Conservation (phyloP, 1,284 basidiomycete species). For the Ganoderma lingzhi region DNA sequence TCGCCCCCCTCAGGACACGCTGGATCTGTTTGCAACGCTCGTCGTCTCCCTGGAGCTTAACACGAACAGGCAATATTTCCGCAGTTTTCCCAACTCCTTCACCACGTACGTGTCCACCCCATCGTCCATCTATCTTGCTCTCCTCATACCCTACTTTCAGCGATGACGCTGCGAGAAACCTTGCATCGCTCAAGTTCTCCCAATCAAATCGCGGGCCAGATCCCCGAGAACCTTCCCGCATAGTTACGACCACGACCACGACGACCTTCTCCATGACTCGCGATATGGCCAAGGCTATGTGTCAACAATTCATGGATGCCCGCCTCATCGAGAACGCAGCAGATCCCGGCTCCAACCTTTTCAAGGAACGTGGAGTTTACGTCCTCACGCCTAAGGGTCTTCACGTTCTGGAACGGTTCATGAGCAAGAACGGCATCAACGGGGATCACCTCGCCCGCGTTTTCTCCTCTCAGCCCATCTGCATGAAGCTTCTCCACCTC, state of each 20-base stretch:
- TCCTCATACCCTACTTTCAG: conserved; percentile 49
- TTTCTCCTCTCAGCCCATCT: conserved; percentile 94
- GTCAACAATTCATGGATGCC: conserved; percentile 99
- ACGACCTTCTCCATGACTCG: conserved; percentile 99
- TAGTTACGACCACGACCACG: conserved; percentile 98
- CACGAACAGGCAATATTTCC: conserved; percentile 95
- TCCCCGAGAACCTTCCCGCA: conserved; percentile 95
- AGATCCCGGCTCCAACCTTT: conserved; percentile 86
- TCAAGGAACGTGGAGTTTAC: conserved; percentile 98
- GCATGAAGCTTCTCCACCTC: conserved; percentile 97
- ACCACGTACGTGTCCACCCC: conserved; percentile 76
- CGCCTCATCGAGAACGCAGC: conserved; percentile 97
- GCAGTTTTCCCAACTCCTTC: conserved; percentile 94
- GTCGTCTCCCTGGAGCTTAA: conserved; percentile 92
- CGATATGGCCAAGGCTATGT: conserved; percentile 99
- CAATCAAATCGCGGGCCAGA: conserved; percentile 98
- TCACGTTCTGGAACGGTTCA: conserved; percentile 98
- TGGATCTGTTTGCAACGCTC: conserved; percentile 97
- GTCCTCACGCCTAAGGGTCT: conserved; percentile 97
- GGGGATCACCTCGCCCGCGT: conserved; percentile 92
- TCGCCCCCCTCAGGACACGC: conserved; percentile 78
- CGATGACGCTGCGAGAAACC: conserved; percentile 94
- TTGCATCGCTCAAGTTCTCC: conserved; percentile 97
- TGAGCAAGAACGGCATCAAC: conserved; percentile 98
- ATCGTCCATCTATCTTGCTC: conserved; percentile 30